Evolutionary conservation across 179 eudicot genomes (phyloP).

Genomic region (Amaranthus tricolor): DNA sequence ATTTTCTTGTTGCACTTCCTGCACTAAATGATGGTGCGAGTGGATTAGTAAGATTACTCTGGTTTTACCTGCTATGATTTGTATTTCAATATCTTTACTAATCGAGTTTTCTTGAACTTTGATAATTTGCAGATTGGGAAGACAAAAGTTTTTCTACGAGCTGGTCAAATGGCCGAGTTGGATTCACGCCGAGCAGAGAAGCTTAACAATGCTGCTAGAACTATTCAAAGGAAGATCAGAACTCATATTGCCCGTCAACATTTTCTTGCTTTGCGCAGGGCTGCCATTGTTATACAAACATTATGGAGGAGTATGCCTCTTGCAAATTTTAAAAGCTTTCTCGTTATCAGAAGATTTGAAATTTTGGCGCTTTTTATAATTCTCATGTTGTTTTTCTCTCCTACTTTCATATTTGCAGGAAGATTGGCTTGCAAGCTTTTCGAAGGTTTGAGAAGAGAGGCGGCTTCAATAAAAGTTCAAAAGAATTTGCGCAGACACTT

Average conservation of each 20-base stretch:
- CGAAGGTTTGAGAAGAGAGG: slow-evolving; percentile 57
- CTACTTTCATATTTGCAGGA: slow-evolving; percentile 40
- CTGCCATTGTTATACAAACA: slow-evolving; percentile 63
- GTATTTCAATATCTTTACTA: slow-evolving; percentile 10
- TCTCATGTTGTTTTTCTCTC: slow-evolving; percentile 5
- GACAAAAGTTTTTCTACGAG: slow-evolving; percentile 87
- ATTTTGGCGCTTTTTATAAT: slow-evolving; percentile 3
- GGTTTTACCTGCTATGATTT: background rate
- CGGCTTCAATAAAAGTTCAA: slow-evolving; percentile 75
- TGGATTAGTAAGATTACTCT: background rate
- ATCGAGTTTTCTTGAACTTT: background rate
- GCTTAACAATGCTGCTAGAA: slow-evolving; percentile 66
- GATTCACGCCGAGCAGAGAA: slow-evolving; percentile 74
- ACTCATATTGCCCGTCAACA: slow-evolving; percentile 56
- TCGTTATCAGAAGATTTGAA: background rate
- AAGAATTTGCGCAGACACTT: slow-evolving; percentile 63
- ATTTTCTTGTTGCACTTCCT: background rate
- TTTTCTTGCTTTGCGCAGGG: slow-evolving; percentile 53
- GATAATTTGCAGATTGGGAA: slow-evolving; percentile 68
- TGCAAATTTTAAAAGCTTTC: slow-evolving; percentile 15
- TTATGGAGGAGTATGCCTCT: slow-evolving; percentile 60
- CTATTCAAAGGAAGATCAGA: slow-evolving; percentile 68
- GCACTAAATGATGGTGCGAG: background rate
- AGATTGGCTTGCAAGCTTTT: slow-evolving; percentile 61
- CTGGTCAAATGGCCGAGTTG: slow-evolving; percentile 96